Conservation (phyloP, 768 basidiomycete genomes). For the Podaxis sp. region DNA sequence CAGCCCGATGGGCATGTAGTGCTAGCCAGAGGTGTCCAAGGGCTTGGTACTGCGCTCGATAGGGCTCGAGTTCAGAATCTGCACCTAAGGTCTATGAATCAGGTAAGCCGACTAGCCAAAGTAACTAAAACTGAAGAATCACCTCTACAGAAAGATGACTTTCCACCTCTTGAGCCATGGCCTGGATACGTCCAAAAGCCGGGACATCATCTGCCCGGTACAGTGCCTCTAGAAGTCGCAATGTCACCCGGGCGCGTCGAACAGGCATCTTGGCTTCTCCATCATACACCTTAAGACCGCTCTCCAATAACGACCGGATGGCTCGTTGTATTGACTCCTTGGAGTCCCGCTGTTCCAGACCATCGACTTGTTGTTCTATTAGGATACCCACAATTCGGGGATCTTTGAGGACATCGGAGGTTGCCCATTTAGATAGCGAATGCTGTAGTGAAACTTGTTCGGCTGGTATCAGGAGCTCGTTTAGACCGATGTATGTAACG, state of each 20-base stretch:
- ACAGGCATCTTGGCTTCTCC: slow-evolving; percentile 46
- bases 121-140: background rate
- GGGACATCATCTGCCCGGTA: slow-evolving; percentile 36
- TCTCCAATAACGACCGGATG: slow-evolving; percentile 42
- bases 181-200: slow-evolving; percentile 32
- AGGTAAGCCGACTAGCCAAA: background rate
- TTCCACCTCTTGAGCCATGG: slow-evolving; percentile 42
- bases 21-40: slow-evolving; percentile 67
- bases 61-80: slow-evolving; percentile 34
- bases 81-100: slow-evolving; percentile 31
- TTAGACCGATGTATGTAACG: slow-evolving; percentile 63
- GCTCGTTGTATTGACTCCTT: slow-evolving; percentile 54
- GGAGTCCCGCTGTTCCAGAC: slow-evolving; percentile 53
- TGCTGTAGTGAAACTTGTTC: slow-evolving; percentile 47
- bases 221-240: slow-evolving; percentile 53
- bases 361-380: slow-evolving; percentile 60
- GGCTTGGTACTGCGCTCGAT: slow-evolving; percentile 49
- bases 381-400: slow-evolving; percentile 47
- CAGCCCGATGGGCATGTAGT: slow-evolving; percentile 64
- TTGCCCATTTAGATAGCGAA: slow-evolving; percentile 12
- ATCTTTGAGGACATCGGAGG: slow-evolving; percentile 3
- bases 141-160: slow-evolving; percentile 44
- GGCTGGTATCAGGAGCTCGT: slow-evolving; percentile 60
- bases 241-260: slow-evolving; percentile 54
- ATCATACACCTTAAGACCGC: slow-evolving; percentile 52